Base-by-base conservation (phyloP, 2,329 filamentous ascomycete genomes). In the Fusarium neocosmosporiellum region DNA sequence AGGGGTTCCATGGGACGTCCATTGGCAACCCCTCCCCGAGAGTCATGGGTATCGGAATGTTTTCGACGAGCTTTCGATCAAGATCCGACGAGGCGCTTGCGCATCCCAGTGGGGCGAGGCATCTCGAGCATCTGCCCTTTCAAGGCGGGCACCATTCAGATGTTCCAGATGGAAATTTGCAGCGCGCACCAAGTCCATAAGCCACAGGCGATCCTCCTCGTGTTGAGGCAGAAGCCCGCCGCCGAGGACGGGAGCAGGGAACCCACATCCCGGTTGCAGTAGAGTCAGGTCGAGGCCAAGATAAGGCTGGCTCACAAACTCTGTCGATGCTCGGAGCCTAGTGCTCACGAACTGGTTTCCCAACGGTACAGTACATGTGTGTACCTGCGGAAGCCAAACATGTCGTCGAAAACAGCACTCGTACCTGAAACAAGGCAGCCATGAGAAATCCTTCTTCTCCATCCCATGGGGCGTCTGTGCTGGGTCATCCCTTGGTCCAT, bases 111-210 rank as follows among this genome's bases (percentile, higher is more conserved):
- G 76, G 76, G 67, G 64, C 59, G 54, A 62, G 65, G 55, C 54
- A 53, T 69, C 54, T 64, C 53, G 61, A 72, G 64, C 71, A 55
- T 59, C 62, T 66, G 57, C 64, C 36, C 62, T 66, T 65, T 59
- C 67, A 73, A 77, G 72, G 71, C 74, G 69, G 76, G 74, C 78
- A 75, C 71, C 77, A 77, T 77, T 77, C 74, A 78, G 55, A 75
- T 70, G 68, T 69, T 73, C 62, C 50, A 71, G 54, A 75, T 66
- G 73, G 66, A 65, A 73, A 70, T 72, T 74, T 73, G 61, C 69
- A 73, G 60, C 53, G 62, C 65, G 57, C 71, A 65, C 66, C 67
- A 66, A 67, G 55, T 58, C 55, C 36, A 57, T 59, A 69, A 74
- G 71, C 66, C 65, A 70, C 61, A 68, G 46, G 67, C 59, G 71